Percentiles rank a stretch among this genome's conserved stretches.
Evolutionary conservation across 495 filamentous ascomycete genomes (phyloP).

Genomic region (Apodospora peruviana): DNA sequence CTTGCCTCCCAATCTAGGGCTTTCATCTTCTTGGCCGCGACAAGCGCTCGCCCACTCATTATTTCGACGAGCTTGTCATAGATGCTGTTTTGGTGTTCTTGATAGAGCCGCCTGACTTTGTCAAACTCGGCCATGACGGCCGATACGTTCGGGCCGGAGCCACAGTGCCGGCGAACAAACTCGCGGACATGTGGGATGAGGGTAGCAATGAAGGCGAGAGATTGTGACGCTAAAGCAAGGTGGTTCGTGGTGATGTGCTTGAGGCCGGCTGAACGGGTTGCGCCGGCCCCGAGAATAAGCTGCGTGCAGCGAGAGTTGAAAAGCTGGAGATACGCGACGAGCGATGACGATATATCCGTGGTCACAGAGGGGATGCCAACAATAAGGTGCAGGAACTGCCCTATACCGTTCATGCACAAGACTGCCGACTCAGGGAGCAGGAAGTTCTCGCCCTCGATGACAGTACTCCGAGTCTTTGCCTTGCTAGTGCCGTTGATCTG

Average conservation of each 20-base stretch:
- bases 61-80: conserved; percentile 96
- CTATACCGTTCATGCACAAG: conserved; percentile 71
- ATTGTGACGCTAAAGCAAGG: conserved; percentile 86
- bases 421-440: conserved; percentile 79
- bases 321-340: conserved; percentile 63
- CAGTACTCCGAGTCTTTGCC: conserved; percentile 64
- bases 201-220: conserved; percentile 79
- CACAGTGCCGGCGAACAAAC: conserved; percentile 75
- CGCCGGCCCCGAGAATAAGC: conserved; percentile 90
- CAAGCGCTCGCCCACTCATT: conserved; percentile 72
- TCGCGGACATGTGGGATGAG: conserved; percentile 88
- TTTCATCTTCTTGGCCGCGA: conserved; percentile 70
- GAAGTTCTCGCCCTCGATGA: conserved; percentile 79
- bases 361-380: conserved; percentile 83
- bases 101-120: conserved; percentile 79
- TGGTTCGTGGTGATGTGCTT: conserved; percentile 97
- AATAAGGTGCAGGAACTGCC: conserved; percentile 75
- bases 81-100: conserved; percentile 90
- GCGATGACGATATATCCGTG: conserved; percentile 66
- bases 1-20: conserved; percentile 66
- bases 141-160: conserved; percentile 41
- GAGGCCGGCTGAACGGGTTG: conserved; percentile 81
- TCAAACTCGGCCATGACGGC: conserved; percentile 81
- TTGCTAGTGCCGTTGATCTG: conserved; percentile 53
- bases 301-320: conserved; percentile 95